Conservation (phyloP, 305 asterid species). For the Fraxinus latifolia region DNA sequence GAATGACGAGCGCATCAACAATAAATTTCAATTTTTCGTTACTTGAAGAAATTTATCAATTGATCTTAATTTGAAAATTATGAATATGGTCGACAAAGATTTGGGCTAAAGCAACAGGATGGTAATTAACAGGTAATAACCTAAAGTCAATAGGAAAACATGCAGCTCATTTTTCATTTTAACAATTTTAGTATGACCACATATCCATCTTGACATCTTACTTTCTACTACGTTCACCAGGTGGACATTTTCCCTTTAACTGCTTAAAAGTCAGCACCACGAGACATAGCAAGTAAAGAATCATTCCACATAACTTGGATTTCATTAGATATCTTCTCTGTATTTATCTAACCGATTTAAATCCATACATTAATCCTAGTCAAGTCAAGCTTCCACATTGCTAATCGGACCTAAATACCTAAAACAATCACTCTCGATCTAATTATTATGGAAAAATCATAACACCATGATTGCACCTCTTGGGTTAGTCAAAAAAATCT, state of each 20-base stretch:
- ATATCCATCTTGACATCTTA: constrained; percentile 1
- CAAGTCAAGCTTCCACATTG: neutral
- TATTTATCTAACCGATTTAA: neutral
- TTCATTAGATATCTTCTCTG: neutral
- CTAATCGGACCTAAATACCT: neutral
- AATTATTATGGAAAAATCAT: neutral
- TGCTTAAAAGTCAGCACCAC: neutral
- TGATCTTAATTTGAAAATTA: neutral
- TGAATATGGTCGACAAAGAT: neutral
- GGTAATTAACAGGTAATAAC: neutral
- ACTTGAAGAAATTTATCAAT: neutral
- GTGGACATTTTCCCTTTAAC: neutral
- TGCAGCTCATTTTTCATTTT: neutral
- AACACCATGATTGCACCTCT: neutral
- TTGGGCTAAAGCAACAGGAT: neutral
- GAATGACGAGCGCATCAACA: neutral
- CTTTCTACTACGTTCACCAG: neutral
- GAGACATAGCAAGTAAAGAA: neutral
- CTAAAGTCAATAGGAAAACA: neutral
- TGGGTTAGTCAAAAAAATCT: neutral
- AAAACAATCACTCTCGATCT: neutral
- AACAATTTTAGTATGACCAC: neutral
- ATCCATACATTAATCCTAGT: neutral
- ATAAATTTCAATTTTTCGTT: neutral
- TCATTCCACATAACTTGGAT: neutral